Conservation (phyloP, 2,329 filamentous ascomycete genomes). For the Coniochaeta sp. region DNA sequence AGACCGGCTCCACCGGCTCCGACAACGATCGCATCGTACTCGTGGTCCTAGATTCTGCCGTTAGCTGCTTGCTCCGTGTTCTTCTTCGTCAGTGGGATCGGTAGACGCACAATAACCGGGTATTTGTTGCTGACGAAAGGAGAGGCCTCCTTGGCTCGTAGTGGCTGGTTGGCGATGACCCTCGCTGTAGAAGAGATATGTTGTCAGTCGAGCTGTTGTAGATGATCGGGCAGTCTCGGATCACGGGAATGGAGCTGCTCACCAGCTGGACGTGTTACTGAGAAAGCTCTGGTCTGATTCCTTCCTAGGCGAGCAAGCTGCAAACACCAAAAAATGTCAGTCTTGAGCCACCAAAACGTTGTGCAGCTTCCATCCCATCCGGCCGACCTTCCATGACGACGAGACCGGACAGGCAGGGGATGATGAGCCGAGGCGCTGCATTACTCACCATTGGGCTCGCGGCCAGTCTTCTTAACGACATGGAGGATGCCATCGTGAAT, state of each 20-base stretch:
- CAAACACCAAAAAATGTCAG: conserved; percentile 2
- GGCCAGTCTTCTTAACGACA: conserved; percentile 56
- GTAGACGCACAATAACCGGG: conserved; percentile 77
- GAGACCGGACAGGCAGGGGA: not conserved
- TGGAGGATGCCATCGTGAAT: conserved; percentile 51
- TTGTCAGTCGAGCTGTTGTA: conserved; percentile 2
- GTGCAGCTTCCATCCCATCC: not conserved
- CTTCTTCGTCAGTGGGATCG: not conserved
- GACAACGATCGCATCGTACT: conserved; percentile 96
- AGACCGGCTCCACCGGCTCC: conserved; percentile 77
- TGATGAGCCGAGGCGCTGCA: conserved; percentile 2
- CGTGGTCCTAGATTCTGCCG: conserved; percentile 73
- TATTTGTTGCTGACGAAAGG: conserved; percentile 85
- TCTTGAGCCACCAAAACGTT: not conserved
- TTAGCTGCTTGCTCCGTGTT: conserved; percentile 6
- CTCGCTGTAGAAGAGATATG: conserved; percentile 47
- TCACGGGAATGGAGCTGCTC: conserved; percentile 26
- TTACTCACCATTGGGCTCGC: conserved; percentile 48
- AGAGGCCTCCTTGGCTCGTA: conserved; percentile 90
- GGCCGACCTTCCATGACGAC: too few species aligned
- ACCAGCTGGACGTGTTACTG: conserved; percentile 76
- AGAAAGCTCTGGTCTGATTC: conserved; percentile 71
- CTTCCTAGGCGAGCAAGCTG: conserved; percentile 59
- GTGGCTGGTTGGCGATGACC: conserved; percentile 77
- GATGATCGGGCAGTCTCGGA: conserved; percentile 1